Evolutionary conservation across 1,139 yeast genomes (phyloP), one percentile per base, ranked within the genome.

Genomic region (Lizanozyma gosingica): DNA sequence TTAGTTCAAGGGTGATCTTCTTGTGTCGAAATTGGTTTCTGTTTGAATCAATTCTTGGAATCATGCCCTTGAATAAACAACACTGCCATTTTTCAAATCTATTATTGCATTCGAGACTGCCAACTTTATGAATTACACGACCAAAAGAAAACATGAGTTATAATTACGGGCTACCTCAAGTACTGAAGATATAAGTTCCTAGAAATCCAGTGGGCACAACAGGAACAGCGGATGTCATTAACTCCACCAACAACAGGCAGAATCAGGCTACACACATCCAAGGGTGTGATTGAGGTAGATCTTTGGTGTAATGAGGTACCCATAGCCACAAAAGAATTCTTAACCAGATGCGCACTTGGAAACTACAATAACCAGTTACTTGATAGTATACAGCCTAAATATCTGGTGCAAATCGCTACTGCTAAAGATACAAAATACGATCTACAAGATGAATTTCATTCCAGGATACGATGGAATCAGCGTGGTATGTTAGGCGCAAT

Each of bases 231-330:
- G n/a, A 22, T 22, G 29, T 22, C 11, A 6, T 22, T 22, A 22
- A 11, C 29, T 6, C 86, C 85, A 2, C 62, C 68, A 27, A 75
- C 88, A 1, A 69, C 79, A 3, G 88, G 86, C 1, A 73, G 72
- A 46, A 81, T 80, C 16, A 54, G 66, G 14, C 48, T 84, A 3
- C 47, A 56, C 11, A 83, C 94, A 1, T 62, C 76, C 11, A 79
- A 77, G 43, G 94, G 94, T 1, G 57, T 63, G 1, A 59, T 85
- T 0, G 76, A 70, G 35, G 55, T 84, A 2, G 87, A 78, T 40
- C 54, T 84, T 9, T 85, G 85, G 82, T 85, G 90, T 18, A 77
- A 77, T 47, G 88, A 85, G 53, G 59, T 76, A 3, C 90, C 94
- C 0, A 46, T 49, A 1, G 72, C 78, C 1, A 53, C 74, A 32